These are phyloP conservation scores for Aquilaria sinensis DNA, from an alignment of 345 rosid species.

Conservation along the genomic window DNA sequence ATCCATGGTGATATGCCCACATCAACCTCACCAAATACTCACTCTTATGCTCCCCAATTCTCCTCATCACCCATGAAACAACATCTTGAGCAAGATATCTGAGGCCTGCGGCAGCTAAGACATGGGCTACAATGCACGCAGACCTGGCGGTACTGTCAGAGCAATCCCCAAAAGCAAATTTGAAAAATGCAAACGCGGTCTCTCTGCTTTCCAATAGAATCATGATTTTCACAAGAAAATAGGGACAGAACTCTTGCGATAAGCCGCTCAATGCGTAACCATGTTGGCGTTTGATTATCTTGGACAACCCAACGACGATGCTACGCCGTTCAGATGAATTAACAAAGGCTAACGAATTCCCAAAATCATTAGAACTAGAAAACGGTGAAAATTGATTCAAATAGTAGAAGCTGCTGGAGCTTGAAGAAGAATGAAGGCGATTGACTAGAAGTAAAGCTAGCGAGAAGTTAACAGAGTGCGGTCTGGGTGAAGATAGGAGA, in stretches of 20 bases:
- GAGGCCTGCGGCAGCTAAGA: constrained; percentile 35
- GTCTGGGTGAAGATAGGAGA: neutral
- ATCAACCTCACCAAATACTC: constrained; percentile 44
- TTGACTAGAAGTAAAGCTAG: constrained; percentile 5
- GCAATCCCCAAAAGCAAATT: constrained; percentile 36
- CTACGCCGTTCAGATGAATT: constrained; percentile 53
- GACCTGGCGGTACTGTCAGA: constrained; percentile 31
- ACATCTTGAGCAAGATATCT: constrained; percentile 60
- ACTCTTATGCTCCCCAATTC: constrained; percentile 41
- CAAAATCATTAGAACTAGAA: constrained; percentile 4
- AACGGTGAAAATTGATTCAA: constrained; percentile 43
- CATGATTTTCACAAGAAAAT: constrained; percentile 37
- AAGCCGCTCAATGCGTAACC: constrained; percentile 28
- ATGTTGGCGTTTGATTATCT: constrained; percentile 31
- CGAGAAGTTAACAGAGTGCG: neutral
- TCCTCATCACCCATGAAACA: constrained; percentile 44
- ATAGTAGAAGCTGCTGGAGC: constrained; percentile 11
- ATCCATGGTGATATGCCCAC: constrained; percentile 48
- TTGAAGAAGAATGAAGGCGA: constrained; percentile 13
- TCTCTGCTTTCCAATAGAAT: constrained; percentile 34
- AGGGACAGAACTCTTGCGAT: constrained; percentile 37
- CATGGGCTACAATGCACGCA: constrained; percentile 47
- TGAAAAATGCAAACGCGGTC: constrained; percentile 58
- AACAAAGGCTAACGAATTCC: constrained; percentile 18
- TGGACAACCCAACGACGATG: constrained; percentile 41